A percentile compares a stretch with the other conserved stretches of the same genome.
These are phyloP conservation scores for Porphyrellus cyaneotinctus DNA, from an alignment of 768 basidiomycete species.

Conservation along the genomic window DNA sequence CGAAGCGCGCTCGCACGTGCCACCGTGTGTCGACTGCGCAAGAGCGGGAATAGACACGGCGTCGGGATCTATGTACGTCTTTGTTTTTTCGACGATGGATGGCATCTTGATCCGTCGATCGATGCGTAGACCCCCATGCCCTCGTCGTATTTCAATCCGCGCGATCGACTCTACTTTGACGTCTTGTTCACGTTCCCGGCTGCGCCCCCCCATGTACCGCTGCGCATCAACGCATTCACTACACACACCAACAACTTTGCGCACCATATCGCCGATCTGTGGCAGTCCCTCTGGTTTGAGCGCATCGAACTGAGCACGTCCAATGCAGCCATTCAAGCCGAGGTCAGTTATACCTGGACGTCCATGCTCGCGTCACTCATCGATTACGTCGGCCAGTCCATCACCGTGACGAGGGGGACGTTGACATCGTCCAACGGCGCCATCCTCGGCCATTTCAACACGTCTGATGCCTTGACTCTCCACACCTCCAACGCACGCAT, in stretches of 20 bases:
- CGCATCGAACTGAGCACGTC: slow-evolving; percentile 19
- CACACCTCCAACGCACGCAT: slow-evolving; percentile 36
- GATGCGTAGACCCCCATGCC: slow-evolving; percentile 15
- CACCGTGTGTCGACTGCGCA: slow-evolving; percentile 31
- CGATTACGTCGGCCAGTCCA: slow-evolving; percentile 24
- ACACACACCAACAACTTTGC: slow-evolving; percentile 29
- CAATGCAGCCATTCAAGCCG: slow-evolving; percentile 25
- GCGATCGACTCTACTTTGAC: slow-evolving; percentile 24
- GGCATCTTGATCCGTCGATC: no score
- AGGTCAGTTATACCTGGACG: slow-evolving; percentile 16
- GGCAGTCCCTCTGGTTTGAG: slow-evolving; percentile 27
- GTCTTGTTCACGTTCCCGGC: slow-evolving; percentile 31
- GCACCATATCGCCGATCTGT: slow-evolving; percentile 28
- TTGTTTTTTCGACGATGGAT: neutral
- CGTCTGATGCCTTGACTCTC: slow-evolving; percentile 25
- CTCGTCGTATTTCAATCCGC: neutral
- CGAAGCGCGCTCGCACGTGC: slow-evolving; percentile 23
- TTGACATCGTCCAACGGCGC: slow-evolving; percentile 32
- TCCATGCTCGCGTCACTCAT: neutral
- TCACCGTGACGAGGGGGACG: slow-evolving; percentile 20
- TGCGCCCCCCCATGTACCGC: slow-evolving; percentile 1
- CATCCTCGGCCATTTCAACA: slow-evolving; percentile 38
- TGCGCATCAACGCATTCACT: slow-evolving; percentile 27
- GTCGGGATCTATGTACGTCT: slow-evolving; percentile 36
- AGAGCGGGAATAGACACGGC: slow-evolving; percentile 26